A percentile compares a stretch with the other conserved stretches of the same genome.
These are phyloP conservation scores for Trametes pubescens DNA, from an alignment of 1,284 basidiomycete species.

Conservation along the genomic window DNA sequence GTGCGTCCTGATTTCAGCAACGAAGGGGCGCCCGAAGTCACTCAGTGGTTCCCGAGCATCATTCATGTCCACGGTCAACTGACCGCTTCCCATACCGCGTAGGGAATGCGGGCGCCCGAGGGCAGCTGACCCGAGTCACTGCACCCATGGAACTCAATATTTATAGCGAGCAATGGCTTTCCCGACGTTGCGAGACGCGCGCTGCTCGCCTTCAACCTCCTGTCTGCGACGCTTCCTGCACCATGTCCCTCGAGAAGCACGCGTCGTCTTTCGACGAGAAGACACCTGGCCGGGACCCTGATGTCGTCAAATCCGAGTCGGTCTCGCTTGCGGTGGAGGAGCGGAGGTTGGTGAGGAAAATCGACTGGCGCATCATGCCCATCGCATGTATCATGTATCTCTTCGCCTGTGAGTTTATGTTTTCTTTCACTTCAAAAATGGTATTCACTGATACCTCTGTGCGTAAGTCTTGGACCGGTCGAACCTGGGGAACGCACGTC, in stretches of 20 bases:
- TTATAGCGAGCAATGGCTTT: conserved; percentile 11
- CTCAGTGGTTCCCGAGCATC: not conserved
- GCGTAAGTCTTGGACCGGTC: conserved; percentile 73
- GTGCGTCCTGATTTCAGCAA: no score
- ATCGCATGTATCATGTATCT: conserved; percentile 77
- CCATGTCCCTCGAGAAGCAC: conserved; percentile 27
- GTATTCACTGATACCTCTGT: not conserved
- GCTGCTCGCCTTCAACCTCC: conserved; percentile 3
- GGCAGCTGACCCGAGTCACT: conserved; percentile 17
- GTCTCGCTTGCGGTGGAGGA: conserved; percentile 51
- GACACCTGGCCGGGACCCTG: conserved; percentile 11
- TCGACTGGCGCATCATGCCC: conserved; percentile 74
- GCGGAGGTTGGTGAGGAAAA: conserved; percentile 64
- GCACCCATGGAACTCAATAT: conserved; percentile 9
- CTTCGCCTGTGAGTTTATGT: conserved; percentile 66
- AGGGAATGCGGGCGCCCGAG: conserved; percentile 6
- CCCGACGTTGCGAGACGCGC: not conserved
- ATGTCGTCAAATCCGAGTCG: not conserved
- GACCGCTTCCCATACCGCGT: not conserved
- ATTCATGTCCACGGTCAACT: conserved; percentile 4
- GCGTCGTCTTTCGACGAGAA: conserved; percentile 20
- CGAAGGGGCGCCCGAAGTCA: no score
- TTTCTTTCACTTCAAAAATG: not conserved
- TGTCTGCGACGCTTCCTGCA: not conserved
- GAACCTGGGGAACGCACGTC: conserved; percentile 78